Evolutionary conservation across 2,329 filamentous ascomycete genomes (phyloP), one percentile per base, ranked within the genome.

Genomic region (Cladosporium sphaerospermum): DNA sequence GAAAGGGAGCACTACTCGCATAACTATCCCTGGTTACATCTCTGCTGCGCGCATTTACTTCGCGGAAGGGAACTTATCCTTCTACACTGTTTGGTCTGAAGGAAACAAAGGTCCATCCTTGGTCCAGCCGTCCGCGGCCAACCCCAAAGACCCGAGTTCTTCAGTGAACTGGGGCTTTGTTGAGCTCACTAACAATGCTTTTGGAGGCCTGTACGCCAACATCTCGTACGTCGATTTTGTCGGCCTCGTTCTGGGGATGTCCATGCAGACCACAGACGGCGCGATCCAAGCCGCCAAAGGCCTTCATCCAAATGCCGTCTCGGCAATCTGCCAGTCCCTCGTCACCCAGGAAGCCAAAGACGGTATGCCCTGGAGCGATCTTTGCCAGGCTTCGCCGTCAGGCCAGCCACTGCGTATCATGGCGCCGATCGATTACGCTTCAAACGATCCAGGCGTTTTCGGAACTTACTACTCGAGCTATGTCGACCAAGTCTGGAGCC

Each of bases 281-380:
- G 74, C 75, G 57, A 69, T 70, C 67, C 43, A 78, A 71, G 13
- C 69, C 44, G 65, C 64, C 85, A 85, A 63, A 73, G 85, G 86
- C 2, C 78, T 87, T 66, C 67, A 73, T 0, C 56, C 75, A 1
- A 70, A 80, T 58, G 84, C 83, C 3, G 72, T 87, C 3, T 71
- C 76, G 32, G 71, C 66, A 19, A 70, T 88, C 23, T 81, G 79
- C 60, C 67, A 70, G 2, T 77, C 71, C 1, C 69, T 89, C 23
- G 70, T 70, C 39, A 71, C 71, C 4, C 85, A 88, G 65, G 70
- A 78, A 3, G 56, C 61, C 1, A 67, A 61, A 13, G 85, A 88
- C 61, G 75, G 78, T 2, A 69, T 75, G 48, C 78, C 78, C 1
- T 89, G 85, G 85, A 75, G 81, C 55, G 73, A 81, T 55, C 76